These are phyloP conservation scores for Fusarium floridanum DNA, from an alignment of 2,329 filamentous ascomycete genomes.

Conservation along the genomic window DNA sequence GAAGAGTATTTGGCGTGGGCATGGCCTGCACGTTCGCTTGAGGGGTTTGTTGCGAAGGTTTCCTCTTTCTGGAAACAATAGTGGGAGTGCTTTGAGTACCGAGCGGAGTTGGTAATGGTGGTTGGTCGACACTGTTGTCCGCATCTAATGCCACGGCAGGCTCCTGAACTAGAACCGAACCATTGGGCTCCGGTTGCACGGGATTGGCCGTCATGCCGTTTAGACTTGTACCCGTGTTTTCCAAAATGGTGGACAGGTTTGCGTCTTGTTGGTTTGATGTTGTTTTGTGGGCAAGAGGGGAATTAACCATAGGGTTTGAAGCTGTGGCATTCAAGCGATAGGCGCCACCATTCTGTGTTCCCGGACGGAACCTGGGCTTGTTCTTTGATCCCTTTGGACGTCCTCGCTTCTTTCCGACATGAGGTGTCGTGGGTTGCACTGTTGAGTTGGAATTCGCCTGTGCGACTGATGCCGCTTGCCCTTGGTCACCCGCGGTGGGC, in stretches of 20 bases:
- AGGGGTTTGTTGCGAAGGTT: constrained; percentile 9
- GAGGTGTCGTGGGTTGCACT: constrained; percentile 35
- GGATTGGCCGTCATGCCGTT: neutral
- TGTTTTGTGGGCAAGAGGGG: constrained; percentile 35
- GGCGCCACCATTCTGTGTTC: constrained; percentile 7
- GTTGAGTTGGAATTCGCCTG: constrained; percentile 13
- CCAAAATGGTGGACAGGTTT: neutral
- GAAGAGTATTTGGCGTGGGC: neutral
- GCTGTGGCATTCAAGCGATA: neutral
- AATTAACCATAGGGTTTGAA: constrained; percentile 9
- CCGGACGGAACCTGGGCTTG: constrained; percentile 50
- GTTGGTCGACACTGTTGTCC: neutral
- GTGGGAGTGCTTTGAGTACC: neutral
- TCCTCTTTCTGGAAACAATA: constrained; percentile 26
- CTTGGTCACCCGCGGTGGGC: constrained; percentile 4
- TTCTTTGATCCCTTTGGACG: constrained; percentile 63
- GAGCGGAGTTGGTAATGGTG: neutral
- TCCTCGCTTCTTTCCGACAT: constrained; percentile 50
- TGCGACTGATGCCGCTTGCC: constrained; percentile 15
- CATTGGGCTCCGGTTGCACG: neutral
- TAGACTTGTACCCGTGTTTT: neutral
- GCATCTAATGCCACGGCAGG: neutral
- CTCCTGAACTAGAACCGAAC: constrained; percentile 1
- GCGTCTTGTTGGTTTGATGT: constrained; percentile 2
- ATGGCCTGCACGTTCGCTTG: constrained; percentile 3